Evolutionary conservation across 306 rosid genomes (phyloP).

Genomic region (Quercus parvula): DNA sequence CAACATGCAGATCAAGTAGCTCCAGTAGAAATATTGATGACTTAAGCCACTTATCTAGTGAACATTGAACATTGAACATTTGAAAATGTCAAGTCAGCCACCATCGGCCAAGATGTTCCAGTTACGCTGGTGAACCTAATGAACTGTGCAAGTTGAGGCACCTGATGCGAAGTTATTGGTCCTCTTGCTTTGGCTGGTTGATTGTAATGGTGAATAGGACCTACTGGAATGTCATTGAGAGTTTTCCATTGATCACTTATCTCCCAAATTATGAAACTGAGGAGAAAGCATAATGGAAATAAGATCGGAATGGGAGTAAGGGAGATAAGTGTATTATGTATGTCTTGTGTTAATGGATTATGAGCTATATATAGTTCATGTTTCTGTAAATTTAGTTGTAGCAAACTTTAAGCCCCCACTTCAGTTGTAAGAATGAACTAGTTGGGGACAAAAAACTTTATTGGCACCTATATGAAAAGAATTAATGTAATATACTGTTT

Average conservation of each 20-base stretch:
- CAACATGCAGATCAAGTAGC: slow-evolving; percentile 14
- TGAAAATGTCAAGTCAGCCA: slow-evolving; percentile 28
- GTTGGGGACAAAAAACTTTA: slow-evolving; percentile 12
- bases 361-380: slow-evolving; percentile 29
- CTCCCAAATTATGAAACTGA: neutral
- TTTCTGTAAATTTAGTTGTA: slow-evolving; percentile 13
- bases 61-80: slow-evolving; percentile 42
- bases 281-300: neutral
- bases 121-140: slow-evolving; percentile 19
- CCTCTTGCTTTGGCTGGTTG: slow-evolving; percentile 9
- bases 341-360: slow-evolving; percentile 3
- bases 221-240: neutral
- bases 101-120: slow-evolving; percentile 38
- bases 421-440: slow-evolving; percentile 15
- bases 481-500: neutral
- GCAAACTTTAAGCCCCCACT: slow-evolving; percentile 9
- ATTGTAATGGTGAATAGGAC: neutral
- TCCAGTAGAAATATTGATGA: slow-evolving; percentile 33
- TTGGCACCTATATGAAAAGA: slow-evolving; percentile 20
- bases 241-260: neutral
- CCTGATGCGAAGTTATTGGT: neutral
- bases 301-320: slow-evolving; percentile 10
- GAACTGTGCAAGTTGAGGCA: neutral
- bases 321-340: neutral
- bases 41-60: slow-evolving; percentile 26